Evolutionary conservation across 2,329 filamentous ascomycete species (phyloP), one percentile per base, ranked within the genome.

Genomic region (Phyllosticta paracitricarpa): DNA sequence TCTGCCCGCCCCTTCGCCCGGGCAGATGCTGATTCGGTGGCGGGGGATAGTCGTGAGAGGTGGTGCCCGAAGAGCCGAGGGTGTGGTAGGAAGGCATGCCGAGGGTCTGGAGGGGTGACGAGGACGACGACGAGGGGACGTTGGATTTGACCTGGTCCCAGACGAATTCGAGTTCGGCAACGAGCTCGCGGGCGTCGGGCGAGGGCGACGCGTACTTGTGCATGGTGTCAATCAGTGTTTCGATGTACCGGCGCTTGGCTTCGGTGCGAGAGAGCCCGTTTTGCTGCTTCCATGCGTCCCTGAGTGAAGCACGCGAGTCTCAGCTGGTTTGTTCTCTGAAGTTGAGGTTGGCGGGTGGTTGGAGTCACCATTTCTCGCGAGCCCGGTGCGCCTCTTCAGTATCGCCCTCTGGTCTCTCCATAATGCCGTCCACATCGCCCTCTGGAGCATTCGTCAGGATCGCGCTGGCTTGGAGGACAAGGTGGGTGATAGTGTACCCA

Each of bases 81-180:
- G 66, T 65, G 51, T 66, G 67, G 61, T 71, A 70, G 10, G 64
- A 66, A 17, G 64, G 65, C 57, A 73, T 71, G 19, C 76, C 69
- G 28, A 76, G 66, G 17, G 74, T 72, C 51, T 72, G 75, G 19
- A 72, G 64, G 1, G 74, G 72, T 19, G 68, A 75, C 4, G 68
- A 82, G 72, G 51, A 85, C 77, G 48, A 74, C 0, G 87, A 85
- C 19, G 87, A 84, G 10, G 84, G 74, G 8, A 80, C 84, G 68
- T 93, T 97, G 67, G 88, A 88, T 74, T 94, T 96, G 68, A 99
- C 93, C 73, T 97, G 94, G 68, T 97, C 91, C 94, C 94, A 99
- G 51, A 99, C 93, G 69, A 97, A 99, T 76, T 99, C 94, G n/a
- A 99, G 84, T 74, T 99, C 94, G 9, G 86, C 82, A 48, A 97